A percentile compares a stretch with the other conserved stretches of the same genome.
phyloP scores from a whole-genome alignment of 169 alveolate genomes.

The Plasmodium knowlesi region DNA sequence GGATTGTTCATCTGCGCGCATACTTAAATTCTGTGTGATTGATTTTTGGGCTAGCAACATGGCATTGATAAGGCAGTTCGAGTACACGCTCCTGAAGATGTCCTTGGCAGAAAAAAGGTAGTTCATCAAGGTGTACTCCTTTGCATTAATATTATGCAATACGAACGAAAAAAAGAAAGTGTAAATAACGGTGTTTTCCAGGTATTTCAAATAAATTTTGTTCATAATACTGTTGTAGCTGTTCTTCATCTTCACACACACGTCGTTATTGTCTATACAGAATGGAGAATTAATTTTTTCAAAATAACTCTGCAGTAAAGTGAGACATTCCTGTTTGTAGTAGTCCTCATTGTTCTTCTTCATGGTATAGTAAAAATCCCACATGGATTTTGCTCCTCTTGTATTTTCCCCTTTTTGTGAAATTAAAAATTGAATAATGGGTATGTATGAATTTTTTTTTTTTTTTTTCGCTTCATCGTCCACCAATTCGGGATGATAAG shows the following conservation, averaged over 20 bases:
- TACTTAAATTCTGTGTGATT: conserved; percentile 1
- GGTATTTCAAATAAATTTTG: conserved; percentile 57
- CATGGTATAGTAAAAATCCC: conserved; percentile 22
- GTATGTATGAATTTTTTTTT: neutral
- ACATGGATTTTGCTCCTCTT: neutral
- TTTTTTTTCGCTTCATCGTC: neutral
- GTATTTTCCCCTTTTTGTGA: neutral
- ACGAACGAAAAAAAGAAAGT: conserved; percentile 57
- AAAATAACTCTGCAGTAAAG: conserved; percentile 12
- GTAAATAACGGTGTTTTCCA: conserved; percentile 55
- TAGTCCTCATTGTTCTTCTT: conserved; percentile 34
- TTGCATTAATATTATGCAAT: conserved; percentile 57
- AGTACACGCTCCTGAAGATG: conserved; percentile 40
- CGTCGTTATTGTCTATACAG: neutral
- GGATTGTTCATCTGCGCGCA: neutral
- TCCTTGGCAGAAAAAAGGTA: conserved; percentile 37
- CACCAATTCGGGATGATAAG: neutral
- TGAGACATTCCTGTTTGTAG: conserved; percentile 32
- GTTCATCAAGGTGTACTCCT: conserved; percentile 30
- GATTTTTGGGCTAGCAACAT: conserved; percentile 35
- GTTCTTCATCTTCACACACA: neutral
- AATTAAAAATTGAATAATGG: conserved; percentile 19
- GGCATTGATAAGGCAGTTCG: conserved; percentile 38
- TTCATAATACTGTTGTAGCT: conserved; percentile 41
- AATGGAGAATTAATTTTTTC: conserved; percentile 13